Conservation (phyloP, 805 yeast species). For the Lachancea nothofagi region DNA sequence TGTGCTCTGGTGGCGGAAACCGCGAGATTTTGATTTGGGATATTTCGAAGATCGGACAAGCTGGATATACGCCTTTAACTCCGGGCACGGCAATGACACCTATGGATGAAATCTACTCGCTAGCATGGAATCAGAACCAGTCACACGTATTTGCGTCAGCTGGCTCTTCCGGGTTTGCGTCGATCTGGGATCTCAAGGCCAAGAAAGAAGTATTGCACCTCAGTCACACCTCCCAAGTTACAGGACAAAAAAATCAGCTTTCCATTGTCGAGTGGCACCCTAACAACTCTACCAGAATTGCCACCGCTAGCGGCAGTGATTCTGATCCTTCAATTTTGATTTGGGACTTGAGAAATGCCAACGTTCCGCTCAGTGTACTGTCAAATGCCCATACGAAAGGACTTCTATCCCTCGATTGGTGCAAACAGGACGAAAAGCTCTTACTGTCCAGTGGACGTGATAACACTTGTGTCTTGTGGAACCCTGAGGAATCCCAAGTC, state of each 20-base stretch:
- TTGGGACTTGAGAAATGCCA: conserved; percentile 93
- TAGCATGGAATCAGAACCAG: conserved; percentile 84
- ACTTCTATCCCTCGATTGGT: conserved; percentile 89
- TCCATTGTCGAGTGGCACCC: conserved; percentile 96
- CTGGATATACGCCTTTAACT: conserved; percentile 37
- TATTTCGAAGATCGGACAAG: conserved; percentile 47
- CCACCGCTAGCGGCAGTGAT: conserved; percentile 84
- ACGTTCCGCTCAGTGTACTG: conserved; percentile 75
- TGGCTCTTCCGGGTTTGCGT: conserved; percentile 76
- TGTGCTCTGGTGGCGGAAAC: conserved; percentile 83
- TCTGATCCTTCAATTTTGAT: conserved; percentile 70
- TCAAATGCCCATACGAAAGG: conserved; percentile 77
- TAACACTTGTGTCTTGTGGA: conserved; percentile 84
- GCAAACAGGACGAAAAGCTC: conserved; percentile 69
- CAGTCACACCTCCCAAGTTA: conserved; percentile 52
- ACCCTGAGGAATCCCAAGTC: conserved; percentile 66
- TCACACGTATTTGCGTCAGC: conserved; percentile 88
- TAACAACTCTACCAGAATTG: conserved; percentile 70
- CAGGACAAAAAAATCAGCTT: conserved; percentile 56
- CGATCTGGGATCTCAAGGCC: conserved; percentile 90
- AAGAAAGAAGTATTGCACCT: conserved; percentile 85
- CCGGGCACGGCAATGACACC: conserved; percentile 82
- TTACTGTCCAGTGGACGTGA: conserved; percentile 91
- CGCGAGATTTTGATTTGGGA: conserved; percentile 94
- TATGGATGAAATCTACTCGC: conserved; percentile 69